Base-by-base conservation (phyloP, 805 yeast species). In the Ogataea trehaloabstinens region DNA sequence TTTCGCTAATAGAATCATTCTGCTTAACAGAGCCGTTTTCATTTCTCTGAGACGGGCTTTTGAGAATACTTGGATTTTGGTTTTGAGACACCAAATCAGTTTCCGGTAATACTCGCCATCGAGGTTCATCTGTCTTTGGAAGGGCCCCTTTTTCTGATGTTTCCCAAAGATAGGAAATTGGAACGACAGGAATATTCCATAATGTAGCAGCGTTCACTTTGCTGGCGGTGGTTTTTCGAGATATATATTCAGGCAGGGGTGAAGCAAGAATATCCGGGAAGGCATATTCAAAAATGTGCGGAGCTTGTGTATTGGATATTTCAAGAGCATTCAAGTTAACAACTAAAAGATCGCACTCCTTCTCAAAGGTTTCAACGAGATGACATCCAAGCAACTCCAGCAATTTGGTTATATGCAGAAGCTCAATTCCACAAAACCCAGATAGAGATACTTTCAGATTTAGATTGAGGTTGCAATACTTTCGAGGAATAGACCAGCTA, bases 141-240 rank as follows among this genome's bases (percentile, higher is more conserved):
- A 55, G 45, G 1, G 38, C 35, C 1, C 71, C 70, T 4, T 44
- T 41, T 36, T 70, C 66, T 21, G 74, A 51, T 6, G 69, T 57
- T 45, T 76, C 78, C 76, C 82, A 78, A 4, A 80, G 38, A 45
- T 67, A 80, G 0, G 76, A 72, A 2, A 73, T 42, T 0, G 83
- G 71, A 0, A 77, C 73, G n/a, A 80, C 71, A 0, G 86, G 85
- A 10, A 79, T 70, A 21, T 60, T 53, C 76, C 83, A 74, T 22
- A 61, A 61, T 42, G 76, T 76, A 1, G 84, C 80, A 22, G 83
- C 84, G 35, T 64, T 62, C 33, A 80, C 68, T 48, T 80, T 80
- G 40, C 68, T 73, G 38, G 66, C 73, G 3, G 82, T 68, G 1
- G 81, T 67, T 6, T 67, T 55, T 2, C 63, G 28, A 2, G 46